Conservation (phyloP, 495 filamentous ascomycete species). For the Aspergillus bridgeri region DNA sequence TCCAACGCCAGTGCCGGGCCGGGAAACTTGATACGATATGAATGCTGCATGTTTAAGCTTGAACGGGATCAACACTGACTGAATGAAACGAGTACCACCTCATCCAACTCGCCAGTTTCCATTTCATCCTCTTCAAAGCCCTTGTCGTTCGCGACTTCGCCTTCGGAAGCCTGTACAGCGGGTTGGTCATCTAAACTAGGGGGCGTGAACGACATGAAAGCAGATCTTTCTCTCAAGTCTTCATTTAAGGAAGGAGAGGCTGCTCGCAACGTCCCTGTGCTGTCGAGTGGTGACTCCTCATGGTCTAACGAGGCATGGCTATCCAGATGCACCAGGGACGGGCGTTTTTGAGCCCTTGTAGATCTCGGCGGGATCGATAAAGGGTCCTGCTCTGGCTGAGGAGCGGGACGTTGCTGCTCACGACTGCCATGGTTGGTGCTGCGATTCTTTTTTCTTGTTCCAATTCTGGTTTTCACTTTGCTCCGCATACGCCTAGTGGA, state of each 20-base stretch:
- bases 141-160: not conserved
- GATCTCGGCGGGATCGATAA: not conserved
- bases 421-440: not conserved
- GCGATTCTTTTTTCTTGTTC: not conserved
- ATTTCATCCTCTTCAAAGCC: not conserved
- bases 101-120: not conserved
- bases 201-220: not conserved
- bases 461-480: not conserved
- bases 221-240: not conserved
- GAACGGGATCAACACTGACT: not conserved
- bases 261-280: not conserved
- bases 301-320: not conserved
- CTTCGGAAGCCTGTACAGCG: not conserved
- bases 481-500: slow-evolving; percentile 1
- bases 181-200: not conserved
- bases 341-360: not conserved
- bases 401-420: not conserved
- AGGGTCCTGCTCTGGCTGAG: not conserved
- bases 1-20: not conserved
- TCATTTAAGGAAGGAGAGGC: not conserved
- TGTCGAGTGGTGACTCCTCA: not conserved
- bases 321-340: not conserved
- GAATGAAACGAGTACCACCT: not conserved
- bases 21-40: not conserved
- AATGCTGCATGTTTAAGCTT: not conserved